These are phyloP conservation scores for Astragalus membranaceus DNA, from an alignment of 306 rosid genomes.

Conservation along the genomic window DNA sequence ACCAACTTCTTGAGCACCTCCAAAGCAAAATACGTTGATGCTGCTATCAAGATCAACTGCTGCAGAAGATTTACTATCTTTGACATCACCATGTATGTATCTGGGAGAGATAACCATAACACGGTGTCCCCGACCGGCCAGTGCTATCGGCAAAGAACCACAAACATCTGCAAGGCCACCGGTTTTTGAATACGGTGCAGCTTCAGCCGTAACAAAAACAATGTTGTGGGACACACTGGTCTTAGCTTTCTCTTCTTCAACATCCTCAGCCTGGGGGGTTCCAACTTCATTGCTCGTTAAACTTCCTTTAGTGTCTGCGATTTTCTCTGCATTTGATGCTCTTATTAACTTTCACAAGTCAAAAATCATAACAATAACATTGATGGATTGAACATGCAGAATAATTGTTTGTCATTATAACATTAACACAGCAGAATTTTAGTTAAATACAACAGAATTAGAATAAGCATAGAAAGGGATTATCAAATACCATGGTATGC, in stretches of 20 bases:
- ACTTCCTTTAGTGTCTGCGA: constrained; percentile 1
- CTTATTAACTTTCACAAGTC: background rate
- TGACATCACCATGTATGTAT: constrained; percentile 52
- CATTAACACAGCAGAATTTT: background rate
- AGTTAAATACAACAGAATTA: background rate
- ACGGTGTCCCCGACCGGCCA: constrained; percentile 77
- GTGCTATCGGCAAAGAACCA: constrained; percentile 80
- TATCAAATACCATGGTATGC: background rate
- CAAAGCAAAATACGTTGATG: constrained; percentile 47
- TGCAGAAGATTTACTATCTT: constrained; percentile 40
- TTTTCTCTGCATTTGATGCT: constrained; percentile 20
- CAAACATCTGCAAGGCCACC: constrained; percentile 95
- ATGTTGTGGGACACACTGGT: constrained; percentile 34
- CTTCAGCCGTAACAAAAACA: constrained; percentile 76
- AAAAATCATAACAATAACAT: background rate
- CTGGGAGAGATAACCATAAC: constrained; percentile 89
- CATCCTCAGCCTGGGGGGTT: constrained; percentile 16
- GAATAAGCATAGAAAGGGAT: background rate
- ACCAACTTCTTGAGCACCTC: constrained; percentile 59
- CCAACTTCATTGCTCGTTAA: constrained; percentile 1
- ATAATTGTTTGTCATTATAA: background rate
- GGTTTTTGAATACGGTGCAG: constrained; percentile 83
- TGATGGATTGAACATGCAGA: background rate
- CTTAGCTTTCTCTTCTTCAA: constrained; percentile 22
- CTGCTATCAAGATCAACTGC: constrained; percentile 33